Evolutionary conservation across 176 grass and related monocot species (phyloP).

Genomic region (Poa annua): DNA sequence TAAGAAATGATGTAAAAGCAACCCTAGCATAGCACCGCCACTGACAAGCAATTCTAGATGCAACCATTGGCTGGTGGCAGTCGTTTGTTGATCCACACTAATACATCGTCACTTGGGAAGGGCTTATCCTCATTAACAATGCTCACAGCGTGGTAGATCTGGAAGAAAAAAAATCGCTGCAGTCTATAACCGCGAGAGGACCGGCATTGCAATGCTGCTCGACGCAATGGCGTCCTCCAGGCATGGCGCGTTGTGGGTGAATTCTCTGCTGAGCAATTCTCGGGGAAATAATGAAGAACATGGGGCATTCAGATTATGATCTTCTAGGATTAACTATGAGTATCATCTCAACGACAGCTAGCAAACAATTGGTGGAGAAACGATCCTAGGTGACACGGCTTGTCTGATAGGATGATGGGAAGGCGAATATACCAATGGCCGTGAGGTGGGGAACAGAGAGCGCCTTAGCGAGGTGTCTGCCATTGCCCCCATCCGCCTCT

Average conservation of each 20-base stretch:
- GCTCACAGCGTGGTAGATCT: not conserved
- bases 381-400: not conserved
- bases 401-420: not conserved
- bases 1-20: not conserved
- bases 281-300: not conserved
- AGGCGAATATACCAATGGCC: conserved; percentile 56
- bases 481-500: not conserved
- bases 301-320: not conserved
- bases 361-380: not conserved
- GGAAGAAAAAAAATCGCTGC: not conserved
- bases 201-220: conserved; percentile 3
- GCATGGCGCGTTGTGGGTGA: not conserved
- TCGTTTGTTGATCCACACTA: not conserved
- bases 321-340: not conserved
- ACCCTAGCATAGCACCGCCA: not conserved
- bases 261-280: not conserved
- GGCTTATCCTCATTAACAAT: not conserved
- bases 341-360: not conserved
- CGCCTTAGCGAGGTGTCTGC: conserved; percentile 53
- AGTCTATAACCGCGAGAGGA: not conserved
- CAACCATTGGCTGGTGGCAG: not conserved
- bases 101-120: not conserved
- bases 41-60: not conserved
- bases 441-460: conserved; percentile 69
- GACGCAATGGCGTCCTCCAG: not conserved